A percentile compares a stretch with the other conserved stretches of the same genome.
These are phyloP conservation scores for Comarum palustre DNA, from an alignment of 306 rosid species.

Conservation along the genomic window DNA sequence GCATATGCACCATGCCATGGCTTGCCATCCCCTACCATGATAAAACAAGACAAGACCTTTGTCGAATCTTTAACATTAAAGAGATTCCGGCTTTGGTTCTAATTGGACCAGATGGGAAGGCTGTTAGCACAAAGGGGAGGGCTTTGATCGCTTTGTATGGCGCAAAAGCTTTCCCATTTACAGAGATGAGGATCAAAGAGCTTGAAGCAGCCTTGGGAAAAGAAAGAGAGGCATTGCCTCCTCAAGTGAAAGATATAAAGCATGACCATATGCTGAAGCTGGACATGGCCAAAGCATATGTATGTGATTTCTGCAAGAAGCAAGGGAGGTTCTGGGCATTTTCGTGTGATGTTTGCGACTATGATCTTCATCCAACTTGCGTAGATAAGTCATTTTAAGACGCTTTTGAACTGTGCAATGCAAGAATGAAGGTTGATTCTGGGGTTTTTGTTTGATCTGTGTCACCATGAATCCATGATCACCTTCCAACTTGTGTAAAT, in stretches of 20 bases:
- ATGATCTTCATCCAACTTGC: constrained; percentile 88
- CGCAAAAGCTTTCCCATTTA: constrained; percentile 80
- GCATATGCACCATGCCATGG: constrained; percentile 67
- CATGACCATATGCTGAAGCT: constrained; percentile 79
- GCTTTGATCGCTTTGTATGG: constrained; percentile 63
- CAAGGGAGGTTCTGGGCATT: constrained; percentile 88
- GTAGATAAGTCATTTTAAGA: constrained; percentile 31
- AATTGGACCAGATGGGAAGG: constrained; percentile 71
- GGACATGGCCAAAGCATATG: constrained; percentile 80
- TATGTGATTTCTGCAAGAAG: constrained; percentile 73
- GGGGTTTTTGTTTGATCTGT: constrained; percentile 70
- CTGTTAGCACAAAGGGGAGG: constrained; percentile 49
- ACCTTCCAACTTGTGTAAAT: constrained; percentile 57
- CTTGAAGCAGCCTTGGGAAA: constrained; percentile 58
- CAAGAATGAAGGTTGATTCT: constrained; percentile 63
- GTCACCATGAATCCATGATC: constrained; percentile 87
- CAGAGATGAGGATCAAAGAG: constrained; percentile 57
- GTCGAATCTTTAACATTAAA: constrained; percentile 66
- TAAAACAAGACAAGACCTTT: constrained; percentile 63
- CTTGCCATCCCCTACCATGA: constrained; percentile 72
- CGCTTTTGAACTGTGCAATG: constrained; percentile 15
- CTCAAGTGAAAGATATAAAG: constrained; percentile 63
- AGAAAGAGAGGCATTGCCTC: constrained; percentile 81
- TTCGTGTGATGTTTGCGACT: constrained; percentile 79
- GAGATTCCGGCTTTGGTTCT: constrained; percentile 71